Percentiles rank a stretch among this genome's conserved stretches.
Conservation (phyloP, 495 filamentous ascomycete species). For the Neurospora sp. region DNA sequence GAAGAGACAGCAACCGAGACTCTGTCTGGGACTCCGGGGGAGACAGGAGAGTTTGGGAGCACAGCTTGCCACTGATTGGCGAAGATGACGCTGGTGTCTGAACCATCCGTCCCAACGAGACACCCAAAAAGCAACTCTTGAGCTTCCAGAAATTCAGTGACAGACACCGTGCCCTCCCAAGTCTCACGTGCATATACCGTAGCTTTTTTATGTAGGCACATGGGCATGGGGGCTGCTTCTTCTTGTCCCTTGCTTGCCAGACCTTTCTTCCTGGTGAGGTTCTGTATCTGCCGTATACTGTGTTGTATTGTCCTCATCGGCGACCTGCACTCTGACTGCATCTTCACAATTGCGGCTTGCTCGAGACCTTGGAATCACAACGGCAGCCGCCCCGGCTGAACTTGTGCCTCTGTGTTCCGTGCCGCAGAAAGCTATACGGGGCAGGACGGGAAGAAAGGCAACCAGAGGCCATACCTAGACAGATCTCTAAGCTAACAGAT, state of each 20-base stretch:
- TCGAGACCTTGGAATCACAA: background rate
- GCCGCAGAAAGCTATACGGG: background rate
- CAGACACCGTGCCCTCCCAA: background rate
- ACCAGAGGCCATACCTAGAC: background rate
- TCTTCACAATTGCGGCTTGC: background rate
- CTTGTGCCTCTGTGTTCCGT: background rate
- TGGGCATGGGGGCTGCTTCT: background rate
- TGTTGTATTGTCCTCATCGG: background rate
- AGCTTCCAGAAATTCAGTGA: background rate
- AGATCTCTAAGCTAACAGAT: background rate
- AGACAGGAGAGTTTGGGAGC: background rate
- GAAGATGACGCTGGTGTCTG: background rate
- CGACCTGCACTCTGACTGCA: background rate
- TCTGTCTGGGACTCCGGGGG: background rate
- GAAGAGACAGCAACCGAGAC: background rate
- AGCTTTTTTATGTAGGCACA: background rate
- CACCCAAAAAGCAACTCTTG: background rate
- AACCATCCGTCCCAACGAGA: background rate
- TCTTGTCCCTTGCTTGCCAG: background rate
- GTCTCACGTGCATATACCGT: background rate
- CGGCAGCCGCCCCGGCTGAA: background rate
- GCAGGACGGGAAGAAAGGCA: background rate
- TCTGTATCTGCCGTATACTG: background rate
- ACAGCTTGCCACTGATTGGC: background rate
- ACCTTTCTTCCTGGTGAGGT: background rate